These are phyloP conservation scores for Beauveria bassiana DNA, from an alignment of 2,329 filamentous ascomycete genomes.

Conservation along the genomic window DNA sequence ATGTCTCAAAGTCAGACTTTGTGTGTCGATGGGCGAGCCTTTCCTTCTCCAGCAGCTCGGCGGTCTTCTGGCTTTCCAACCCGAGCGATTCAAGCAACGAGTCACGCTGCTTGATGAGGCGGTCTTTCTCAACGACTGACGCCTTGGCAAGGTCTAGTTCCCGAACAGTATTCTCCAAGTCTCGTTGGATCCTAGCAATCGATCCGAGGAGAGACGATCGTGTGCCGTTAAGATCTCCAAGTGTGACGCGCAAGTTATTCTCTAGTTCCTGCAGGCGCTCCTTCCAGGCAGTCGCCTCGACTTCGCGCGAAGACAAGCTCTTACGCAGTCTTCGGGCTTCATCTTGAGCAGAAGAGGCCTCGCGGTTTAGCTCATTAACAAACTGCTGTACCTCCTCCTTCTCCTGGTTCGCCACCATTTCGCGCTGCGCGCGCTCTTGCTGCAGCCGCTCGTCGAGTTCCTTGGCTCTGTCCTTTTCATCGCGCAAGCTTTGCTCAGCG, in stretches of 20 bases:
- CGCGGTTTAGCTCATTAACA: slow-evolving; percentile 84
- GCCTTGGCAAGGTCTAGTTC: slow-evolving; percentile 74
- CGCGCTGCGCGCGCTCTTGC: slow-evolving; percentile 76
- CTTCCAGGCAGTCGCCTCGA: slow-evolving; percentile 86
- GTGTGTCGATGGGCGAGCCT: slow-evolving; percentile 77
- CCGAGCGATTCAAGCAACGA: slow-evolving; percentile 80
- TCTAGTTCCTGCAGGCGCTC: slow-evolving; percentile 85
- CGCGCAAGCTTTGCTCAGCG: slow-evolving; percentile 70
- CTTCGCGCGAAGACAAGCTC: slow-evolving; percentile 72
- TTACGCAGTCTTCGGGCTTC: slow-evolving; percentile 77
- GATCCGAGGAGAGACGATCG: slow-evolving; percentile 79
- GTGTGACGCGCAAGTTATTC: slow-evolving; percentile 74
- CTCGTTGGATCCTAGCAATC: slow-evolving; percentile 78
- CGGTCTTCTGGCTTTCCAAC: slow-evolving; percentile 75
- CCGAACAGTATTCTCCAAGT: slow-evolving; percentile 74
- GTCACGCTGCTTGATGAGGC: slow-evolving; percentile 82
- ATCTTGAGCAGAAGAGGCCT: slow-evolving; percentile 75
- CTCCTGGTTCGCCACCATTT: slow-evolving; percentile 78
- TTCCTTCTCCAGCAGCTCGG: slow-evolving; percentile 87
- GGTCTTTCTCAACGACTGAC: slow-evolving; percentile 81
- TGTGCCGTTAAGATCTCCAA: slow-evolving; percentile 83
- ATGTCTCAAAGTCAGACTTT: slow-evolving; percentile 78
- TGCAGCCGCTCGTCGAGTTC: slow-evolving; percentile 69
- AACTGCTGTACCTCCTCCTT: slow-evolving; percentile 94
- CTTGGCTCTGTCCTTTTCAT: slow-evolving; percentile 69